Evolutionary conservation across 176 grass and related monocot species (phyloP), one percentile per base, ranked within the genome.

Genomic region (Secale cereale): DNA sequence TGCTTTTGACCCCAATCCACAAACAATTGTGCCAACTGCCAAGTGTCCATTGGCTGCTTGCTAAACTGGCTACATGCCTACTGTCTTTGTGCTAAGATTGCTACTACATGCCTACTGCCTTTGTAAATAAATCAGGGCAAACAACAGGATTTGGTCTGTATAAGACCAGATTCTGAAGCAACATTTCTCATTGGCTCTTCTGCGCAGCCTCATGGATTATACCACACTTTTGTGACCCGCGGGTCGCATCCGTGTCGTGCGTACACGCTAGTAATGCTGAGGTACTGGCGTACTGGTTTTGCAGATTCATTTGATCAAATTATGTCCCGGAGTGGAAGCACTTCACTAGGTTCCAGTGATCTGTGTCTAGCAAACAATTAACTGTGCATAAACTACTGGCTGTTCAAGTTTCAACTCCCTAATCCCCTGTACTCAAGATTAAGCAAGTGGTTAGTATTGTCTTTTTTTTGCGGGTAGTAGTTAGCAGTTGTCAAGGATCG

Each of bases 281-380:
- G 19, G 45, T 39, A 62, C 1, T 46, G 12, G 13, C 43, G 4
- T 46, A 46, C n/a, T 39, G 13, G 31, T 28, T 65, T 39, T 37
- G 35, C 4, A 28, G 35, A 36, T 23, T 19, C 37, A 46, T 13
- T 30, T 61, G 17, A 73, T 35, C 41, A 11, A 36, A 57, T 65
- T 35, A 12, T 39, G 11, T 35, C 70, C 30, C 46, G 6, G 13
- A 1, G 10, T 8, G 32, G 22, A 83, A 11, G 36, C 20, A 26
- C 27, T 1, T 33, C 37, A 65, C 59, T 41, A 7, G 14, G 45
- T 48, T 74, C 33, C 82, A 48, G 22, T 12, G 78, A 37, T 68
- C 52, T 71, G 4, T 66, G 43, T 41, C 35, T 56, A 82, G 26
- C 26, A 86, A 90, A 59, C 41, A 35, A 56, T 8, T 57, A 57